Base-by-base conservation (phyloP, 192 early-diverging fungal species). In the Podochytrium sp. region DNA sequence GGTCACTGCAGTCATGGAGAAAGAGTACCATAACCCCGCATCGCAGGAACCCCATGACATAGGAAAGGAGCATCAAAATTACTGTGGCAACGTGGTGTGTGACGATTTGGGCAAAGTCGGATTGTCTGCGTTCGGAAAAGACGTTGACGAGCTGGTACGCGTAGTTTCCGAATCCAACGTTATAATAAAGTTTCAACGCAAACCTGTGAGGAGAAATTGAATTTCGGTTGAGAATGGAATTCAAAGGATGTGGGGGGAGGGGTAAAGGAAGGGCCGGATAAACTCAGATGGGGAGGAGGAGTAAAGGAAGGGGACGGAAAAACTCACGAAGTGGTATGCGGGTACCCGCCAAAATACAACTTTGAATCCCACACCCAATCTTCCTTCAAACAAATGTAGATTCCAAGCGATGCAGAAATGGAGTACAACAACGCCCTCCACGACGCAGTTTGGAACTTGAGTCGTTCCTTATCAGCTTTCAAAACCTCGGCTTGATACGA, bases 1-100 rank as follows among this genome's bases (percentile, higher is more conserved):
- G 84, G 64, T 85, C 84, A 35, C 34, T 30, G 14, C 75, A 25
- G 49, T 85, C 84, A 63, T 85, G 84, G 61, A 85, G 65, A 1
- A 81, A 56, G 1, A 79, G 53, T 40, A 85, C 76, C 42, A 78
- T 76, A 27, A 57, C 72, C 6, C 84, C 84, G 43, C 79, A 58
- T 6, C 84, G 72, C 41, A 69, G 78, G 58, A 74, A 83, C 18
- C 74, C 68, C 53, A 71, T 68, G 12, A 80, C 10, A 43, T 81
- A 83, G 49, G 76, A 79, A 43, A 78, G 30, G 25, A 50, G 61
- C 38, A 85, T 83, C 32, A 85, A 57, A 16, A 49, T 38, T 4
- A 85, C 47, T 1, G 84, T 85, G 20, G 76, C 62, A 7, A 70
- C 27, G 59, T 85, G 84, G 64, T 85, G 84, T 7, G 60, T 49